These are phyloP conservation scores for Xylariaceae sp. DNA, from an alignment of 2,329 filamentous ascomycete genomes.

Conservation along the genomic window DNA sequence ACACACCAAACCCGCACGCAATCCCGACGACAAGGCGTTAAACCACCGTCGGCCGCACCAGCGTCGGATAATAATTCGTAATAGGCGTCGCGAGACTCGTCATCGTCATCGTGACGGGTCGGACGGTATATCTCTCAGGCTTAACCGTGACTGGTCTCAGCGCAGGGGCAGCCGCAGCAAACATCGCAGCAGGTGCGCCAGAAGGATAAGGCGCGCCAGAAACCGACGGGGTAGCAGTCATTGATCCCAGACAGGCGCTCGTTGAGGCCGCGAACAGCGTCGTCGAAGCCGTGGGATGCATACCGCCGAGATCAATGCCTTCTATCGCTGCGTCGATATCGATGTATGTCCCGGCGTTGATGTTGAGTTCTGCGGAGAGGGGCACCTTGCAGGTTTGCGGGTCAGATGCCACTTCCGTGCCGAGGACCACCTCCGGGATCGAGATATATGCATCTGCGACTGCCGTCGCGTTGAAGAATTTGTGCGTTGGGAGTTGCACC, in stretches of 20 bases:
- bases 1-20: background rate
- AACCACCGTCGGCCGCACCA: constrained; percentile 1
- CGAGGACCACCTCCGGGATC: constrained; percentile 25
- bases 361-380: constrained; percentile 27
- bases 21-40: background rate
- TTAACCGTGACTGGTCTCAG: background rate
- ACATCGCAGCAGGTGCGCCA: background rate
- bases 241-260: constrained; percentile 22
- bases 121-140: background rate
- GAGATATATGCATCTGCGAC: constrained; percentile 27
- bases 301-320: constrained; percentile 19
- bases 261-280: constrained; percentile 26
- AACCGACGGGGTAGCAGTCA: background rate
- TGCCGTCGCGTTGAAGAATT: constrained; percentile 22
- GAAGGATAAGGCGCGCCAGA: background rate
- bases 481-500: constrained; percentile 20
- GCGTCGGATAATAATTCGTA: constrained; percentile 11
- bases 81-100: constrained; percentile 21
- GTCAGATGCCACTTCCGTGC: constrained; percentile 9
- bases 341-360: constrained; percentile 30
- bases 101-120: constrained; percentile 15
- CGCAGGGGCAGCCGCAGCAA: background rate
- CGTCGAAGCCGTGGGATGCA: constrained; percentile 26
- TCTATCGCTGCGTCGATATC: constrained; percentile 28
- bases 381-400: constrained; percentile 17